These are phyloP conservation scores for Phytophthora pini DNA, from an alignment of 352 stramenopile species.

Conservation along the genomic window DNA sequence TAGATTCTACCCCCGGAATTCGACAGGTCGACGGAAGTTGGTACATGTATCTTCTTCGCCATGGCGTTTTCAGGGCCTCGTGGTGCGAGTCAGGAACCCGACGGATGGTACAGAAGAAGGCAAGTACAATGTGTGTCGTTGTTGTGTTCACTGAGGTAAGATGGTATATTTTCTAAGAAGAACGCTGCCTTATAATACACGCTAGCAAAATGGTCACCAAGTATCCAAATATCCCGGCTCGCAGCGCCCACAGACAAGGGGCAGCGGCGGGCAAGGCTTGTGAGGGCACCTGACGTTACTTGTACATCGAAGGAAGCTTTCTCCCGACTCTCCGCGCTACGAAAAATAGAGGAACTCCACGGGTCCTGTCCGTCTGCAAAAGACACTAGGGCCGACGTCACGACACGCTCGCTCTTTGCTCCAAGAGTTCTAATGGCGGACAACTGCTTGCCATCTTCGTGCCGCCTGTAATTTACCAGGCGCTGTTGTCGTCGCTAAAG, in stretches of 20 bases:
- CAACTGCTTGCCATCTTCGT: slow-evolving; percentile 52
- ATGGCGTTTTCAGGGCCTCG: too few relatives aligned
- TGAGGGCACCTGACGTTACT: slow-evolving; percentile 66
- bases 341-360: slow-evolving; percentile 50
- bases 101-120: too few relatives aligned
- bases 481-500: slow-evolving; percentile 86
- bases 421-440: slow-evolving; percentile 49
- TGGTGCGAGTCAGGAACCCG: too few relatives aligned
- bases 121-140: background rate
- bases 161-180: slow-evolving; percentile 74
- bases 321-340: slow-evolving; percentile 64
- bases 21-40: too few relatives aligned
- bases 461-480: slow-evolving; percentile 71
- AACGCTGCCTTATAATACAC: slow-evolving; percentile 81
- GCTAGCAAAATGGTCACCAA: slow-evolving; percentile 75
- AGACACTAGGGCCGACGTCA: slow-evolving; percentile 36
- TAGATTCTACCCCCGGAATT: too few relatives aligned
- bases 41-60: too few relatives aligned
- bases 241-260: slow-evolving; percentile 34
- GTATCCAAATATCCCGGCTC: slow-evolving; percentile 47
- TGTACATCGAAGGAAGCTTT: slow-evolving; percentile 83
- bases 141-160: slow-evolving; percentile 33
- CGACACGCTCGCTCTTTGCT: slow-evolving; percentile 44
- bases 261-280: slow-evolving; percentile 48
- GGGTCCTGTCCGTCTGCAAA: slow-evolving; percentile 35